Evolutionary conservation across 345 rosid species (phyloP).

Genomic region (Sonneratia alba): DNA sequence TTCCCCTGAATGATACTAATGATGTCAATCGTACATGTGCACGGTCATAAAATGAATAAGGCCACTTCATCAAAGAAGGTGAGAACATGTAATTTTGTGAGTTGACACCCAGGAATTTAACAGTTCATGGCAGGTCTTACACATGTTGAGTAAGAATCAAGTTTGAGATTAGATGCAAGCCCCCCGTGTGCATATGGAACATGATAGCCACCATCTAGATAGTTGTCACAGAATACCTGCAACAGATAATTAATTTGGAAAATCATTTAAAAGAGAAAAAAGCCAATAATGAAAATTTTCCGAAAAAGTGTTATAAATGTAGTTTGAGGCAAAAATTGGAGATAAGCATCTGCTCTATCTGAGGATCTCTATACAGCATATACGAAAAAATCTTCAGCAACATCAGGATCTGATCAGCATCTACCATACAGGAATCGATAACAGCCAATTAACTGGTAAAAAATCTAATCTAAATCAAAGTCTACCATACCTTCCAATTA

Average conservation of each 20-base stretch:
- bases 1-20: too few relatives aligned
- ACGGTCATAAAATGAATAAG: background rate
- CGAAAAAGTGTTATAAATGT: too few relatives aligned
- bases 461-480: background rate
- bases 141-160: slow-evolving; percentile 66
- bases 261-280: too few relatives aligned
- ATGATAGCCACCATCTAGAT: slow-evolving; percentile 95
- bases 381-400: background rate
- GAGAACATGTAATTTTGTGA: background rate
- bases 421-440: background rate
- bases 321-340: too few relatives aligned
- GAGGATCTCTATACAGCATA: background rate
- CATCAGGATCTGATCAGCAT: background rate
- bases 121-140: slow-evolving; percentile 28
- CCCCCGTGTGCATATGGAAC: slow-evolving; percentile 92
- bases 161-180: slow-evolving; percentile 66
- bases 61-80: background rate
- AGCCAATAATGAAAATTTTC: too few relatives aligned
- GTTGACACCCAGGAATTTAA: background rate
- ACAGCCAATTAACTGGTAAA: background rate
- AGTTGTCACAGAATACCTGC: slow-evolving; percentile 97
- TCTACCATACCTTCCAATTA: slow-evolving; percentile 70
- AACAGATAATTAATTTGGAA: background rate
- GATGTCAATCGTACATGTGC: background rate
- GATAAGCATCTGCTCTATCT: too few relatives aligned